phyloP scores from a whole-genome alignment of 1,139 yeast genomes.

The Meyerozyma athensensis region DNA sequence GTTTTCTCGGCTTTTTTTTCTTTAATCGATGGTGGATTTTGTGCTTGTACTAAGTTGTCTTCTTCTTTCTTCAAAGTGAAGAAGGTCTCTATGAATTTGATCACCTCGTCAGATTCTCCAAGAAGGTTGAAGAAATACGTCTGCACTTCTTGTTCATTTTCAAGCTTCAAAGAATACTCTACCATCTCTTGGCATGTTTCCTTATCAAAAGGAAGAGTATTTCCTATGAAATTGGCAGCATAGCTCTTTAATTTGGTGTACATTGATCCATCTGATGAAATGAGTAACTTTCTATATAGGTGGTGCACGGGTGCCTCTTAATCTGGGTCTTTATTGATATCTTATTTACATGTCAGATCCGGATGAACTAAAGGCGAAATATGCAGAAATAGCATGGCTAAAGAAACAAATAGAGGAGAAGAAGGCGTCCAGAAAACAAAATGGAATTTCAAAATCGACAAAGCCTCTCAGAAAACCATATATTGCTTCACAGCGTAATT shows the following conservation, averaged over 20 bases:
- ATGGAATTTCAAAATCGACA: constrained; percentile 1
- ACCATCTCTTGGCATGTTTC: constrained; percentile 33
- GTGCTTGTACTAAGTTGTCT: constrained; percentile 9
- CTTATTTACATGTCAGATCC: constrained; percentile 12
- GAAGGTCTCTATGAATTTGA: constrained; percentile 35
- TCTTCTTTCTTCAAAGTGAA: constrained; percentile 17
- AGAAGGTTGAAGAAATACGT: constrained; percentile 48
- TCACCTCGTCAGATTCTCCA: constrained; percentile 48
- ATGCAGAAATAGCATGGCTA: constrained; percentile 31
- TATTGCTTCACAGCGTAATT: background rate
- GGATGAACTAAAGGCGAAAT: constrained; percentile 22
- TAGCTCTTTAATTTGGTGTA: constrained; percentile 21
- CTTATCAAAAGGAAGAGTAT: constrained; percentile 42
- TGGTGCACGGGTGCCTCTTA: background rate
- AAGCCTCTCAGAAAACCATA: background rate
- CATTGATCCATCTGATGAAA: background rate
- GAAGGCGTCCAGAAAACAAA: constrained; percentile 5
- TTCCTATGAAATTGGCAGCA: constrained; percentile 28
- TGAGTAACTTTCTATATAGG: background rate
- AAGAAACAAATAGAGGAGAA: constrained; percentile 25
- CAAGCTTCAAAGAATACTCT: constrained; percentile 41
- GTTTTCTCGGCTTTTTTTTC: background rate
- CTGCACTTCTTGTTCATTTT: constrained; percentile 37
- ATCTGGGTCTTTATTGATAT: background rate
- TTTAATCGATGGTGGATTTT: constrained; percentile 1